Evolutionary conservation across 495 filamentous ascomycete genomes (phyloP), one percentile per base, ranked within the genome.

Genomic region (Hypoxylon lienhwacheense): DNA sequence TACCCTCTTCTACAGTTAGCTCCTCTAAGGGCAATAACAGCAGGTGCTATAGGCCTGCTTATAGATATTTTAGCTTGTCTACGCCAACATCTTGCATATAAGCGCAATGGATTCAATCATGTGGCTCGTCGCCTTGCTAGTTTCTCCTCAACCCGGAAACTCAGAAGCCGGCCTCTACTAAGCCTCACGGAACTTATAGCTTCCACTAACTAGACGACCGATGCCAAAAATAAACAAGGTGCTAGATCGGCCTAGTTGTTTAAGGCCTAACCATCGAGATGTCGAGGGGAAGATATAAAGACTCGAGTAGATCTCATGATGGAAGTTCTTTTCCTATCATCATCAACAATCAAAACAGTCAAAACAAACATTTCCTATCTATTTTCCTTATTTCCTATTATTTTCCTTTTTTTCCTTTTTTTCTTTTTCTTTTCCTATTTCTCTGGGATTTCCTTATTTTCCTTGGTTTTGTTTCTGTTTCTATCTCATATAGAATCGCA

Each of bases 401-500:
- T 48, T 54, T 45, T 59, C 31, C 20, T 42, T 15, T 46, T 15
- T 43, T 14, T n/a, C n/a, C 36, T 14, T 41, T 24, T 41, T 41
- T 41, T 21, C 5, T 41, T 25, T 1, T 26, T 8, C 24, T 8
- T 8, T 26, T 26, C 24, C n/a, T n/a, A n/a, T n/a, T 26, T 8
- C 24, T 26, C 8, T 4, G 24, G 24, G 4, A 26, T 26, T 26
- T 26, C 24, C 24, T 26, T 26, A 26, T 28, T 45, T 28, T 52
- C 26, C 39, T 46, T 20, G 8, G 12, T 35, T 35, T 14, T 35
- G 7, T 2, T 16, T 31, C 2, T 61, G 41, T 44, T 35, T 14
- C 44, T 42, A 48, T 65, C 44, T 52, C 48, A 21, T 51, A 32
- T 45, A 31, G 14, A 20, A 36, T n/a, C 20, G 32, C 21, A 26